A percentile compares a stretch with the other conserved stretches of the same genome.
phyloP scores from a whole-genome alignment of 352 stramenopile species.

The Albugo candida region DNA sequence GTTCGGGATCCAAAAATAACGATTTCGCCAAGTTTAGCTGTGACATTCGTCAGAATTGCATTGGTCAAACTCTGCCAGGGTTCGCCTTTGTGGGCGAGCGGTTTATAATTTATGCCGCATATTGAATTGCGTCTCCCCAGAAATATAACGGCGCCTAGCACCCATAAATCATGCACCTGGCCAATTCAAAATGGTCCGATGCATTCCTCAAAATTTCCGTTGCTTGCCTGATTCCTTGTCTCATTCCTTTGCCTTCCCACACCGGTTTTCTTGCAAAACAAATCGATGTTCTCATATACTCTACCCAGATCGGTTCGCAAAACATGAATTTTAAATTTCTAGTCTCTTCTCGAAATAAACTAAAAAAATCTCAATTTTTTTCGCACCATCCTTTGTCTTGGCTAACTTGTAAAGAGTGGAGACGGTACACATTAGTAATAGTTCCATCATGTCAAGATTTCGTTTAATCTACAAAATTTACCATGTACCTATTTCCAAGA shows the following conservation, averaged over 20 bases:
- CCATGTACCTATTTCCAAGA: too few relatives aligned
- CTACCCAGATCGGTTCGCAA: neutral
- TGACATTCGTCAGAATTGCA: neutral
- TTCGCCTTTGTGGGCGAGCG: neutral
- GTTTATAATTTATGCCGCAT: neutral
- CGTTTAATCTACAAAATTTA: too few relatives aligned
- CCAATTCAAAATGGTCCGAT: neutral
- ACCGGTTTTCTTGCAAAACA: neutral
- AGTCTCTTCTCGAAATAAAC: neutral
- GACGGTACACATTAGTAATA: too few relatives aligned
- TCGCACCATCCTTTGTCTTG: neutral
- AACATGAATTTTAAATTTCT: neutral
- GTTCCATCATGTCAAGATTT: too few relatives aligned
- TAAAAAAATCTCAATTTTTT: neutral
- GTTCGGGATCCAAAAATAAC: neutral
- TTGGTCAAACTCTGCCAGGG: neutral
- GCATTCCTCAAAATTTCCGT: neutral
- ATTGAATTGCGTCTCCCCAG: neutral
- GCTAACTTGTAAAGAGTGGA: too few relatives aligned
- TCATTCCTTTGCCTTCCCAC: neutral
- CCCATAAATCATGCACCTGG: neutral
- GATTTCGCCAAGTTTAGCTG: neutral
- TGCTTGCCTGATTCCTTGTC: neutral
- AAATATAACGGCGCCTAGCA: neutral
- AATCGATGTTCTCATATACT: neutral